phyloP scores from a whole-genome alignment of 345 rosid genomes.

The Bretschneidera sinensis region DNA sequence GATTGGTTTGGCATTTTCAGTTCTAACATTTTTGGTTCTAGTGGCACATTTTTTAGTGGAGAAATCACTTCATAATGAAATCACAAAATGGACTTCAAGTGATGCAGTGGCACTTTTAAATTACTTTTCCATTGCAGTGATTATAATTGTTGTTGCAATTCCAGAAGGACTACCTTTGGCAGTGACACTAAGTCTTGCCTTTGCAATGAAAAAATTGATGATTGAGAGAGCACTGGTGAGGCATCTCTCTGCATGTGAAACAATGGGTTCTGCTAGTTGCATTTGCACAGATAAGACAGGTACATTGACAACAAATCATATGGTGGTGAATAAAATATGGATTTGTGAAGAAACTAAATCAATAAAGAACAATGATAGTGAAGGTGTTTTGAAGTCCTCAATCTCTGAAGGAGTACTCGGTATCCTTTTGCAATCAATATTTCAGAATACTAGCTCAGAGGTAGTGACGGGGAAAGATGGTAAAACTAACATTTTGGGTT shows the following conservation, averaged over 20 bases:
- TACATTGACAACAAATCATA: constrained; percentile 61
- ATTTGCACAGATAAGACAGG: constrained; percentile 80
- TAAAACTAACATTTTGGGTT: constrained; percentile 49
- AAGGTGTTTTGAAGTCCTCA: constrained; percentile 27
- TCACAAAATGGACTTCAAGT: constrained; percentile 35
- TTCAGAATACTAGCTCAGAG: constrained; percentile 71
- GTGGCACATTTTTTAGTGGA: constrained; percentile 42
- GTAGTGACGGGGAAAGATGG: constrained; percentile 61
- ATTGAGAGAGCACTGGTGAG: constrained; percentile 69
- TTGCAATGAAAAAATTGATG: constrained; percentile 77
- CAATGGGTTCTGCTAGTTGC: constrained; percentile 73
- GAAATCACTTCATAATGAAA: constrained; percentile 33
- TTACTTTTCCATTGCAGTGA: constrained; percentile 67
- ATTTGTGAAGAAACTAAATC: constrained; percentile 36
- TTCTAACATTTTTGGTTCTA: constrained; percentile 55
- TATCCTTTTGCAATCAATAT: constrained; percentile 58
- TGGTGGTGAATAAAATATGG: constrained; percentile 57
- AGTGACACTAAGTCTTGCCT: constrained; percentile 74
- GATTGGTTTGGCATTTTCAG: constrained; percentile 57
- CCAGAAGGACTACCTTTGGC: constrained; percentile 81
- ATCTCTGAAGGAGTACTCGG: constrained; percentile 31
- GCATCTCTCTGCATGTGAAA: constrained; percentile 72
- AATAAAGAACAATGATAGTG: constrained; percentile 16
- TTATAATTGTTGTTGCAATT: constrained; percentile 76
- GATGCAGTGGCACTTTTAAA: constrained; percentile 45